phyloP scores from a whole-genome alignment of 2,329 filamentous ascomycete genomes.

The Cytospora schulzeri region DNA sequence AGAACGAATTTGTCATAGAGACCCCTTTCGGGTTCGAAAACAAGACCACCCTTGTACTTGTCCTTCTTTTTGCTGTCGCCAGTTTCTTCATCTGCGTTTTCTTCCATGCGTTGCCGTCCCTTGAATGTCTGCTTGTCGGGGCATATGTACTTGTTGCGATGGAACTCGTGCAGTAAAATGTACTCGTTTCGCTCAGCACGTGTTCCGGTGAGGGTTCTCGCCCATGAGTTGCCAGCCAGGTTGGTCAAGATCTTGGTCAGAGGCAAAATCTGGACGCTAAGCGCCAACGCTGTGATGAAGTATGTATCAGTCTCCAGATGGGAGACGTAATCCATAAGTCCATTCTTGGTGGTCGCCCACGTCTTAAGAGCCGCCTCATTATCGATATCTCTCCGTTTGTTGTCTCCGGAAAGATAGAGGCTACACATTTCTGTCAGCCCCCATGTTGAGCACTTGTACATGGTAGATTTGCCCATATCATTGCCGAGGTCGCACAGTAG shows the following conservation, averaged over 20 bases:
- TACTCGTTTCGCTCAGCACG: slow-evolving; percentile 98
- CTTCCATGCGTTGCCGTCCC: slow-evolving; percentile 70
- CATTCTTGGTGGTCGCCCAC: slow-evolving; percentile 81
- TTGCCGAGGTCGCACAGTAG: slow-evolving; percentile 93
- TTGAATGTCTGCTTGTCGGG: slow-evolving; percentile 90
- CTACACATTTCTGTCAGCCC: slow-evolving; percentile 97
- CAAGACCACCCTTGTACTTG: slow-evolving; percentile 97
- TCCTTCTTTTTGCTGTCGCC: slow-evolving; percentile 93
- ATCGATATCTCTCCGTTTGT: slow-evolving; percentile 80
- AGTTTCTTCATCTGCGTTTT: slow-evolving; percentile 66
- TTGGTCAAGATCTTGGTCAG: slow-evolving; percentile 95
- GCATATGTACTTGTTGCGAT: slow-evolving; percentile 96
- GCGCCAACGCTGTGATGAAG: slow-evolving; percentile 87
- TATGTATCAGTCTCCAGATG: slow-evolving; percentile 96
- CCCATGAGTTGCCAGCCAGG: slow-evolving; percentile 97
- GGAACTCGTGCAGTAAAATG: slow-evolving; percentile 96
- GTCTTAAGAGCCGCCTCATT: slow-evolving; percentile 84
- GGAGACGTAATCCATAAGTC: slow-evolving; percentile 88
- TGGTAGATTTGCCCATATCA: slow-evolving; percentile 94
- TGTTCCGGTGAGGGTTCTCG: slow-evolving; percentile 90
- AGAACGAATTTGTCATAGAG: slow-evolving; percentile 97
- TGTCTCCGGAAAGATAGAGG: slow-evolving; percentile 76
- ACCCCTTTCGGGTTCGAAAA: slow-evolving; percentile 96
- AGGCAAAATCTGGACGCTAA: slow-evolving; percentile 88
- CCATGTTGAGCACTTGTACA: slow-evolving; percentile 98